Evolutionary conservation across 2,329 filamentous ascomycete genomes (phyloP).

Genomic region (Aspergillus amoenus): DNA sequence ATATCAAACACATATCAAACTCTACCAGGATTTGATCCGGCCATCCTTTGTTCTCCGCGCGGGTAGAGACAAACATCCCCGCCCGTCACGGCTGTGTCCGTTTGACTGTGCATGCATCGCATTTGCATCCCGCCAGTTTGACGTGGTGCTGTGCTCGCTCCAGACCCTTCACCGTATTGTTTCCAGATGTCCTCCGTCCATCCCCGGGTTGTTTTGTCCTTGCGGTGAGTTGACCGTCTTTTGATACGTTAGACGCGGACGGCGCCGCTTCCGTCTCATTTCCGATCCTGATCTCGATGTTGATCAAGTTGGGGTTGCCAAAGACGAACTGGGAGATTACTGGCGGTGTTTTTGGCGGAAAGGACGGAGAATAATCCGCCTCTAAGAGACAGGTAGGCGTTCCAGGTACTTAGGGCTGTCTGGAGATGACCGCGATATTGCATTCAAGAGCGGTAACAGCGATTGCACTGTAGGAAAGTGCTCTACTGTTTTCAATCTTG

Average conservation of each 20-base stretch:
- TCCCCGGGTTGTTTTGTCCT: not conserved
- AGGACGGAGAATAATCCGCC: not conserved
- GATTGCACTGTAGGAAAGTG: too few relatives aligned
- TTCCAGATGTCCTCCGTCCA: not conserved
- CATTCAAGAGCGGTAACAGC: too few relatives aligned
- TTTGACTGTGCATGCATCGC: not conserved
- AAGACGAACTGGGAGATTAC: not conserved
- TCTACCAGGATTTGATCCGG: conserved; percentile 1
- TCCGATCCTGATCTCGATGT: not conserved
- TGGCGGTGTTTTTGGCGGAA: not conserved
- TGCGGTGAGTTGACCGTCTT: conserved; percentile 5
- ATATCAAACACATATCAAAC: not conserved
- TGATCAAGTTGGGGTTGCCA: not conserved
- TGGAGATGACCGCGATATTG: too few relatives aligned
- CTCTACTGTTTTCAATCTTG: too few relatives aligned
- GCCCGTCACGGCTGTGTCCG: not conserved
- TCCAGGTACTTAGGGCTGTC: too few relatives aligned
- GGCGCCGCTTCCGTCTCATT: not conserved
- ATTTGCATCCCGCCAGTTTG: not conserved
- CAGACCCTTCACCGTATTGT: not conserved
- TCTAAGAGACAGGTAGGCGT: too few relatives aligned
- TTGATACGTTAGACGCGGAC: not conserved
- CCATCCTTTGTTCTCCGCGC: not conserved
- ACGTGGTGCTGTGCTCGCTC: not conserved
- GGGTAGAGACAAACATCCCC: not conserved